phyloP scores from a whole-genome alignment of 805 yeast genomes.

The Metschnikowia picachoensis region DNA sequence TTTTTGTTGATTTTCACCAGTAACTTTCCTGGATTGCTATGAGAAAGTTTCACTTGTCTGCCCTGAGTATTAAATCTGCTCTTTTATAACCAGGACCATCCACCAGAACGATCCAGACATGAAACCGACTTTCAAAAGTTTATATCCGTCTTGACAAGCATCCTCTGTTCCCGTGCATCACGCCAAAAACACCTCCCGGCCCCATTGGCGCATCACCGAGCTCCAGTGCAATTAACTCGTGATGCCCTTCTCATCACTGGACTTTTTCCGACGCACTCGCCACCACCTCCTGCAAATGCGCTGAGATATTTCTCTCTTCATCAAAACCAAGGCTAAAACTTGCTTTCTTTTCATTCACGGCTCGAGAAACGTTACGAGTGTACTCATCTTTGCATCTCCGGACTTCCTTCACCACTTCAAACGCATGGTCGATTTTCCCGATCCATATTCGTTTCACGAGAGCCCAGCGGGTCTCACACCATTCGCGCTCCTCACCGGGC shows the following conservation, averaged over 20 bases:
- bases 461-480: constrained; percentile 60
- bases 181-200: constrained; percentile 61
- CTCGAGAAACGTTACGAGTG: constrained; percentile 22
- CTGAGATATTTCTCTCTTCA: constrained; percentile 17
- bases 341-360: constrained; percentile 7
- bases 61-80: too few relatives aligned
- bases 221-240: constrained; percentile 62
- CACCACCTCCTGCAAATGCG: constrained; percentile 38
- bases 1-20: too few relatives aligned
- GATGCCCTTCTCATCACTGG: constrained; percentile 37
- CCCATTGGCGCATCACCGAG: constrained; percentile 69
- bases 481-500: constrained; percentile 54
- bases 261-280: constrained; percentile 30
- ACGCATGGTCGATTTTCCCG: constrained; percentile 62
- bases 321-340: constrained; percentile 14
- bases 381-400: constrained; percentile 60
- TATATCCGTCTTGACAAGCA: too few relatives aligned
- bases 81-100: too few relatives aligned
- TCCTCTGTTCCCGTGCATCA: not conserved
- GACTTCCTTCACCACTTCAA: constrained; percentile 67
- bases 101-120: too few relatives aligned
- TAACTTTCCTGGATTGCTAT: too few relatives aligned
- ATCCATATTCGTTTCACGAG: constrained; percentile 55
- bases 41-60: too few relatives aligned
- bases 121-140: not conserved